These are phyloP conservation scores for Fusarium piperis DNA, from an alignment of 2,329 filamentous ascomycete species.

Conservation along the genomic window DNA sequence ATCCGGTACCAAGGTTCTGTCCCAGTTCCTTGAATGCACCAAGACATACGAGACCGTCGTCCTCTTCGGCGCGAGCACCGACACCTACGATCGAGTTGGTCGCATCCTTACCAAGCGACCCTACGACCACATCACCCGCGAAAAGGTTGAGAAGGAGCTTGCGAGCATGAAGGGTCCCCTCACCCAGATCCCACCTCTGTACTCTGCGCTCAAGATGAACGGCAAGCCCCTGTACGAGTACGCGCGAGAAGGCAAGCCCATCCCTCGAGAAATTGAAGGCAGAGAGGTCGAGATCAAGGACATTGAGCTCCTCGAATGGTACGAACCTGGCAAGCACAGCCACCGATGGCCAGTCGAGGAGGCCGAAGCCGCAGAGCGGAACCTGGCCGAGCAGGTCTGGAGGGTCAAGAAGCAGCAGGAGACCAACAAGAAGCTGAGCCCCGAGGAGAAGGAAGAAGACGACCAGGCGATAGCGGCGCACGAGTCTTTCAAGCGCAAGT, in stretches of 20 bases:
- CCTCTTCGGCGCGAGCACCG: constrained; percentile 90
- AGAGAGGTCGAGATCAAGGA: constrained; percentile 81
- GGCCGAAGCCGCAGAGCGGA: constrained; percentile 78
- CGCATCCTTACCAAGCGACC: constrained; percentile 80
- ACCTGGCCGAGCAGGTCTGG: constrained; percentile 78
- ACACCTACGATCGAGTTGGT: constrained; percentile 89
- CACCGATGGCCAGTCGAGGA: constrained; percentile 84
- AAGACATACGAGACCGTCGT: constrained; percentile 93
- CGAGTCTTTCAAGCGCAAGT: constrained; percentile 66
- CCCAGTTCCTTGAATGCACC: constrained; percentile 83
- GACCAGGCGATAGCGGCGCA: constrained; percentile 64
- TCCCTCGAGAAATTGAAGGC: constrained; percentile 85
- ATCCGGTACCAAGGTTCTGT: constrained; percentile 83
- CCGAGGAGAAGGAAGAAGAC: constrained; percentile 65
- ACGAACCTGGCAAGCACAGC: constrained; percentile 81
- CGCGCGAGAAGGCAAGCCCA: constrained; percentile 85
- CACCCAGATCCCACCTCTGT: constrained; percentile 90
- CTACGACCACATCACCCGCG: constrained; percentile 84
- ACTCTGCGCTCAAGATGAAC: constrained; percentile 90
- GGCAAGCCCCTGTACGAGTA: constrained; percentile 97
- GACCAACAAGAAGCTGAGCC: constrained; percentile 58
- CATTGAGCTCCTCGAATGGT: constrained; percentile 85
- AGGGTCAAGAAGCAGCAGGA: constrained; percentile 67
- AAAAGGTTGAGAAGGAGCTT: constrained; percentile 80
- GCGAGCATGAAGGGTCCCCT: constrained; percentile 81